Evolutionary conservation across 2,329 filamentous ascomycete species (phyloP), one percentile per base, ranked within the genome.

Genomic region (Aspergillus amoenus): DNA sequence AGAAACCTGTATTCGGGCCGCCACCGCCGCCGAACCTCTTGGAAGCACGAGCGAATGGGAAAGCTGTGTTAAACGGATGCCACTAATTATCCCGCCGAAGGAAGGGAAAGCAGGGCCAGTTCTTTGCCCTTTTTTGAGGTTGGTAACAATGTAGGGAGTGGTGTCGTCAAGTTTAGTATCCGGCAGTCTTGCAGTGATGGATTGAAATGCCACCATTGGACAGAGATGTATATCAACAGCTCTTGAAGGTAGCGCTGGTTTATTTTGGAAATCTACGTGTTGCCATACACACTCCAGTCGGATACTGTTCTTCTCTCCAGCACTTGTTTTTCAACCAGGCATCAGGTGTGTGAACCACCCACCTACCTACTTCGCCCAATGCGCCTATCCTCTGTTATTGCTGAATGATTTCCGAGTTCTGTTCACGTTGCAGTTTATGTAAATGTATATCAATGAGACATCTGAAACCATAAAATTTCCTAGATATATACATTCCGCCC

Each of bases 1-100:
- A 73, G 49, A 78, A 77, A 61, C 76, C 76, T 24, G 74, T 79
- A 40, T 79, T 78, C 59, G 77, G 77, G 39, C 79, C 79, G 21
- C 80, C 80, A 24, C 81, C 80, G 17, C 81, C 81, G 9, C 80
- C 80, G 9, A 79, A 78, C 40, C 75, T 81, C 39, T 66, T 78
- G 48, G 74, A 79, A 64, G 69, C 73, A n/a, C 74, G 76, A 61
- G 69, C 76, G 44, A 79, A 80, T 57, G 76, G 78, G 47, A 78
- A 73, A 59, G 65, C 71, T 27, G 68, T 76, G 52, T 66, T 79
- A 41, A 80, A 80, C 65, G 78, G 78, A 58, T 72, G 74, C 47
- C 68, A 70, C 57, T 68, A 61, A 53, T 49, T 45, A 51, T 30
- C 17, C 45, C 44, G 27, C 37, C 24, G 24, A 45, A 18, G 40